Percentiles rank a stretch among this genome's conserved stretches.
Conservation (phyloP, 306 rosid species). For the Canavalia gladiata region DNA sequence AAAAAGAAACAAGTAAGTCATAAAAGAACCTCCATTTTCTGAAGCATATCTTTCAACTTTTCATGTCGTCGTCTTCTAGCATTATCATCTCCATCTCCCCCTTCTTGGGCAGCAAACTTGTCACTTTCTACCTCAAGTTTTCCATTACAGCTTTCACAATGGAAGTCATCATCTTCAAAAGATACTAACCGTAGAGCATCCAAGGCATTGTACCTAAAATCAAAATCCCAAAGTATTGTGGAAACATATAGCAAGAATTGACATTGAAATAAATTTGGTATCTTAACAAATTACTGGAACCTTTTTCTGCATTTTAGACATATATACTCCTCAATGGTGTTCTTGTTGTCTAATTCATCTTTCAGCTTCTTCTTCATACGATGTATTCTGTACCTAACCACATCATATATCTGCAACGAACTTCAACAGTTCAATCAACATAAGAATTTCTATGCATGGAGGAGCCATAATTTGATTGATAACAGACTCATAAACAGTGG, state of each 20-base stretch:
- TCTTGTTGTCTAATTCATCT: conserved; percentile 87
- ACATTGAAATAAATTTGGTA: background rate
- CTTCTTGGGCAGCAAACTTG: conserved; percentile 65
- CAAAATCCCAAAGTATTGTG: conserved; percentile 22
- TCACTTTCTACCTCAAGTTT: conserved; percentile 76
- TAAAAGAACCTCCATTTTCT: conserved; percentile 77
- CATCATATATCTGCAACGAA: conserved; percentile 72
- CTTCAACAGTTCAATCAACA: background rate
- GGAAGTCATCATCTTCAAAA: conserved; percentile 74
- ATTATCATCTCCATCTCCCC: conserved; percentile 82
- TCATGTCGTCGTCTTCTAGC: conserved; percentile 84
- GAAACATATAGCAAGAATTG: conserved; percentile 4
- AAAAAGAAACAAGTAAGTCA: conserved; percentile 24
- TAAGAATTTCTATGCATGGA: conserved; percentile 43
- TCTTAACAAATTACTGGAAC: conserved; percentile 45
- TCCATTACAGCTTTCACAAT: conserved; percentile 78
- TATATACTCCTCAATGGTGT: conserved; percentile 76
- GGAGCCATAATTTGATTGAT: conserved; percentile 41
- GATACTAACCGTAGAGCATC: conserved; percentile 58
- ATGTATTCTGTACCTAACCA: conserved; percentile 80
- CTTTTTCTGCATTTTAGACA: conserved; percentile 75
- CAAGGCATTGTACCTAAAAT: conserved; percentile 69
- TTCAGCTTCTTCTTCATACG: conserved; percentile 79
- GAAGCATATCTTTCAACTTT: conserved; percentile 83
- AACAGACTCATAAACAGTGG: conserved; percentile 23